Base-by-base conservation (phyloP, 75 land plant species). In the Pinus taeda region DNA sequence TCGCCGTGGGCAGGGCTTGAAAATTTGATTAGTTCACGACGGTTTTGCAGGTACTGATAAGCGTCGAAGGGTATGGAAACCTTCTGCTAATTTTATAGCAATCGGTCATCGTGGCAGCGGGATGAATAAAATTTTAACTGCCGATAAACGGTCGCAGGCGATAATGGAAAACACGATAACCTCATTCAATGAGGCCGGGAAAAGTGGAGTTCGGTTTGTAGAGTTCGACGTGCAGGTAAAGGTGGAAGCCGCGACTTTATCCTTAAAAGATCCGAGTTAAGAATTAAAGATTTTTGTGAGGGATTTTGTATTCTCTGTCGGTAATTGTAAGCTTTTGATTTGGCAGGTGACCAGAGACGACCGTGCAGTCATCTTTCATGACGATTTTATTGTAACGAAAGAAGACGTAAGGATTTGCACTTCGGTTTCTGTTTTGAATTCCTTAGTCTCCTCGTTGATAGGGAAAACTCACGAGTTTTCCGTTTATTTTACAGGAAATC, bases 161-260 rank as follows among this genome's bases (percentile, higher is more conserved):
- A 60, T 97, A 15, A 95, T 89, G 86, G 99, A 97, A 83, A 97
- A 97, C 77, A 88, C 98, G 20, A 79, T 97, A 76, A 71, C 64
- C 11, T 97, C 99, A 5, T 97, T 97, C 87, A 92, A 94, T 78
- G 15, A 79, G 17, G 98, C 98, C 61, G 89, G 88, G 0, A 59
- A 73, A 3, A 86, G 79, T 73, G 84, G 89, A 73, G 84, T 92
- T 69, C 91, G 93, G 59, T 97, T 85, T 79, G 85, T 97, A 49
- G 99, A 97, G 78, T 97, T 97, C 69, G 99, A 97, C 64, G 99
- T 96, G n/a, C 99, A 96, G 92, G 99, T 96, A 62, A 60, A 1
- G 29, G 20, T 0, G 12, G 33, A 36, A n/a, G 21, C 64, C 17
- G 39, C 39, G 13, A 14, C 18, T 30, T 70, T 17, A 30, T 17